These are phyloP conservation scores for Picochlorum sp. DNA, from an alignment of 139 green algal species.

Conservation along the genomic window DNA sequence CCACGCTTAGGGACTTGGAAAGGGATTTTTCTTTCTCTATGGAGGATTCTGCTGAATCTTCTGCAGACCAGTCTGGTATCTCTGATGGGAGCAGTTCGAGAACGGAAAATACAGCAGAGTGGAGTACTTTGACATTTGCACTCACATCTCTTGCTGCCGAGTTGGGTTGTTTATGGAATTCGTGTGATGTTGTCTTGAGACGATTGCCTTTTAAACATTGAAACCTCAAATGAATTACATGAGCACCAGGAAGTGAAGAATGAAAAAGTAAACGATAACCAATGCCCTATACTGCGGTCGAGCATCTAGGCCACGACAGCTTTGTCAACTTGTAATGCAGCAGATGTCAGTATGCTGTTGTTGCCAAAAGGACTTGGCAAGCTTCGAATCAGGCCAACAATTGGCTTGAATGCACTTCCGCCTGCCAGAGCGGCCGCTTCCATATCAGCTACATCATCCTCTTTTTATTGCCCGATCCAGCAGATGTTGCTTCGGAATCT, in stretches of 20 bases:
- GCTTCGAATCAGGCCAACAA: constrained; percentile 33
- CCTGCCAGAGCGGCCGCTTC: constrained; percentile 38
- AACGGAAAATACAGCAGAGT: too few species aligned
- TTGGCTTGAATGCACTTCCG: constrained; percentile 30
- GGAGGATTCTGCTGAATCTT: too few species aligned
- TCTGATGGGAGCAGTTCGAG: too few species aligned
- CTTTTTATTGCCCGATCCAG: constrained; percentile 35
- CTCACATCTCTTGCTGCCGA: too few species aligned
- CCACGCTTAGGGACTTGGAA: too few species aligned
- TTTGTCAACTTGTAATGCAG: constrained; percentile 29
- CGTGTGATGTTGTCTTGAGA: too few species aligned
- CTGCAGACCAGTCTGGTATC: too few species aligned
- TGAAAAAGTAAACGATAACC: constrained; percentile 31
- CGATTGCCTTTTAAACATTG: too few species aligned
- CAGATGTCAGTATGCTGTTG: not conserved
- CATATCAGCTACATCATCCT: constrained; percentile 37
- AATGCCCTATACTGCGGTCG: constrained; percentile 20
- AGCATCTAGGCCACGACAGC: constrained; percentile 27
- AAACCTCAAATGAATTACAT: constrained; percentile 1
- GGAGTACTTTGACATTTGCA: too few species aligned
- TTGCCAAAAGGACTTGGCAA: constrained; percentile 24
- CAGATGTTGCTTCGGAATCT: not conserved
- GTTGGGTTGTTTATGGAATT: too few species aligned
- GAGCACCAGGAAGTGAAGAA: constrained; percentile 32
- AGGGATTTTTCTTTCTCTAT: too few species aligned